These are phyloP conservation scores for Xanthoparmelia taractica DNA, from an alignment of 495 filamentous ascomycete genomes.

Conservation along the genomic window DNA sequence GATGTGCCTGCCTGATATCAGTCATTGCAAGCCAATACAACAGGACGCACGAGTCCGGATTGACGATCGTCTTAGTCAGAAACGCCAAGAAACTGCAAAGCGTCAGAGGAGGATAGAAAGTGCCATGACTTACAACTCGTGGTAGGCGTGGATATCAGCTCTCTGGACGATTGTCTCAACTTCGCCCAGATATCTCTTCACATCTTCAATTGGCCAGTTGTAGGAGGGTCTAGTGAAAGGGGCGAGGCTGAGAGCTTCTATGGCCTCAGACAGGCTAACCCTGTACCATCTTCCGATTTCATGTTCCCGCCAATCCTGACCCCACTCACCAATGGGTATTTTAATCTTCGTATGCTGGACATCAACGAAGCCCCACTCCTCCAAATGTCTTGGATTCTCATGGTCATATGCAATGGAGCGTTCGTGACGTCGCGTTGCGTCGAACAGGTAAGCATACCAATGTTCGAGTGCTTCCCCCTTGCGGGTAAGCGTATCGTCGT, in stretches of 20 bases:
- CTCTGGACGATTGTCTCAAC: conserved; percentile 64
- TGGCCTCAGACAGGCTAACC: conserved; percentile 49
- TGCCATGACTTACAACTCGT: conserved; percentile 46
- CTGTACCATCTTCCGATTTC: conserved; percentile 82
- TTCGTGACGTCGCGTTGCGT: conserved; percentile 57
- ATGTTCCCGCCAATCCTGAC: conserved; percentile 48
- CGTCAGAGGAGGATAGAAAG: background rate
- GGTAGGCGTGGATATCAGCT: conserved; percentile 62
- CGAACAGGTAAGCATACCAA: conserved; percentile 62
- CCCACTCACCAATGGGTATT: conserved; percentile 75
- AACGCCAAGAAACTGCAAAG: conserved; percentile 3
- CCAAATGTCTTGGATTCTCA: conserved; percentile 53
- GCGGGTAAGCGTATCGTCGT: conserved; percentile 49
- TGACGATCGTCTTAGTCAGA: background rate
- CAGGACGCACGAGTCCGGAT: background rate
- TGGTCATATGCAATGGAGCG: conserved; percentile 62
- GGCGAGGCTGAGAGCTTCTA: conserved; percentile 66
- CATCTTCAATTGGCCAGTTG: conserved; percentile 56
- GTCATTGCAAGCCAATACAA: conserved; percentile 2
- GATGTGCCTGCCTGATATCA: conserved; percentile 17
- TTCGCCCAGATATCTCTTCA: conserved; percentile 51
- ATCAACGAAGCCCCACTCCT: conserved; percentile 72
- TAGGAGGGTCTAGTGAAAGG: conserved; percentile 59
- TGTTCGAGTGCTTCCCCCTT: conserved; percentile 41
- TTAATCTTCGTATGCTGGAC: conserved; percentile 67